A percentile compares a stretch with the other conserved stretches of the same genome.
These are phyloP conservation scores for Apocynum venetum DNA, from an alignment of 257 asterid genomes.

Conservation along the genomic window DNA sequence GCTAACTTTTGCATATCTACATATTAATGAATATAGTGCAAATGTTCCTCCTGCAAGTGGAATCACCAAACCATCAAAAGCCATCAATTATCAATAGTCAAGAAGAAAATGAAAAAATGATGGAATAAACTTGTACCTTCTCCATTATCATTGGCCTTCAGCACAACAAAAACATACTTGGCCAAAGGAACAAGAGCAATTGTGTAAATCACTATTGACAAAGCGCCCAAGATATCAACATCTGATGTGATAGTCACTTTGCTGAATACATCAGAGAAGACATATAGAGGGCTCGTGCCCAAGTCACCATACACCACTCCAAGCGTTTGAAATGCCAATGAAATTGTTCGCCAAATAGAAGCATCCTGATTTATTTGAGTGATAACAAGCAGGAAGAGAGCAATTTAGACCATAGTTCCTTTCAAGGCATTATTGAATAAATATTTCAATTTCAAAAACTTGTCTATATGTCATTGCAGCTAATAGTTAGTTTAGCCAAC, in stretches of 20 bases:
- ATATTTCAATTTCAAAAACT: background rate
- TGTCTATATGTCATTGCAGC: background rate
- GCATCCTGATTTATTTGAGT: conserved; percentile 43
- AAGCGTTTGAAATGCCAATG: conserved; percentile 89
- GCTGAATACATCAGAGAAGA: conserved; percentile 80
- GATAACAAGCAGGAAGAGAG: background rate
- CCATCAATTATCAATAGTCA: conserved; percentile 1
- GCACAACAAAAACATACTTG: conserved; percentile 86
- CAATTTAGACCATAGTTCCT: background rate
- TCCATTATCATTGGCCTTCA: conserved; percentile 87
- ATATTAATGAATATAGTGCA: conserved; percentile 81
- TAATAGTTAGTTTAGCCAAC: background rate
- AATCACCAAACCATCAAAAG: conserved; percentile 23
- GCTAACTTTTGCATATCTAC: conserved; percentile 88
- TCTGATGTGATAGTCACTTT: conserved; percentile 83
- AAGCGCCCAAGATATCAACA: conserved; percentile 77
- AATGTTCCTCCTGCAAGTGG: conserved; percentile 85
- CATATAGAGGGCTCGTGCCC: conserved; percentile 96
- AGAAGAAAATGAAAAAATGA: conserved; percentile 6
- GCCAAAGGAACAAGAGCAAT: conserved; percentile 76
- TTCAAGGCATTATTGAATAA: background rate
- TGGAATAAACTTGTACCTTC: conserved; percentile 56
- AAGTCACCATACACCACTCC: conserved; percentile 97
- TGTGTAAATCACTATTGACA: conserved; percentile 89
- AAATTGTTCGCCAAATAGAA: conserved; percentile 59